Evolutionary conservation across 768 basidiomycete species (phyloP).

Genomic region (Suillus cothurnatus): DNA sequence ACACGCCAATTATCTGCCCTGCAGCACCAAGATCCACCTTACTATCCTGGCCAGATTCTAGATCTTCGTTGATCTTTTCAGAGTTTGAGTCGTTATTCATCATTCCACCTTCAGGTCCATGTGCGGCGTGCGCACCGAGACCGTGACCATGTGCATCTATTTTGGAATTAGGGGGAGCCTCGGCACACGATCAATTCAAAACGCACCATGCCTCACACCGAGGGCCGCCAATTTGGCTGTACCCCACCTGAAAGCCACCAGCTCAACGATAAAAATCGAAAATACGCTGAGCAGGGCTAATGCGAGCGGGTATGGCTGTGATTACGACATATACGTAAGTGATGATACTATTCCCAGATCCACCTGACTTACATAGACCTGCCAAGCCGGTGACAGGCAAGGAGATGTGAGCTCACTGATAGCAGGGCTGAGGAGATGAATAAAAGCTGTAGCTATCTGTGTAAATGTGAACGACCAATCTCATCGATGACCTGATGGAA

Average conservation of each 20-base stretch:
- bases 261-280: conserved; percentile 79
- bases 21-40: conserved; percentile 44
- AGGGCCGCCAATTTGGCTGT: conserved; percentile 66
- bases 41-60: conserved; percentile 26
- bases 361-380: conserved; percentile 59
- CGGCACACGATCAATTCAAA: neutral
- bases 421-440: conserved; percentile 79
- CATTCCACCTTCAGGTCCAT: conserved; percentile 59
- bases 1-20: conserved; percentile 84
- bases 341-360: neutral
- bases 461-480: conserved; percentile 7
- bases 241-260: conserved; percentile 88
- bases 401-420: conserved; percentile 66
- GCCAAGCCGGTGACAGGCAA: conserved; percentile 76
- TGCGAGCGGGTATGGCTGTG: conserved; percentile 79
- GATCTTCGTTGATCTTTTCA: conserved; percentile 26
- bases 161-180: conserved; percentile 1
- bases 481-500: conserved; percentile 12
- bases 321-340: neutral
- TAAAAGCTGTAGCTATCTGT: conserved; percentile 89
- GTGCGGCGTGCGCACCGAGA: conserved; percentile 60
- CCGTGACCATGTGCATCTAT: conserved; percentile 71
- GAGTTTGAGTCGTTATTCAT: conserved; percentile 19
- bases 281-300: conserved; percentile 84
- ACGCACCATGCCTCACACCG: conserved; percentile 63